These are phyloP conservation scores for Debaryomycetaceae sp. DNA, from an alignment of 1,139 yeast genomes.

Conservation along the genomic window DNA sequence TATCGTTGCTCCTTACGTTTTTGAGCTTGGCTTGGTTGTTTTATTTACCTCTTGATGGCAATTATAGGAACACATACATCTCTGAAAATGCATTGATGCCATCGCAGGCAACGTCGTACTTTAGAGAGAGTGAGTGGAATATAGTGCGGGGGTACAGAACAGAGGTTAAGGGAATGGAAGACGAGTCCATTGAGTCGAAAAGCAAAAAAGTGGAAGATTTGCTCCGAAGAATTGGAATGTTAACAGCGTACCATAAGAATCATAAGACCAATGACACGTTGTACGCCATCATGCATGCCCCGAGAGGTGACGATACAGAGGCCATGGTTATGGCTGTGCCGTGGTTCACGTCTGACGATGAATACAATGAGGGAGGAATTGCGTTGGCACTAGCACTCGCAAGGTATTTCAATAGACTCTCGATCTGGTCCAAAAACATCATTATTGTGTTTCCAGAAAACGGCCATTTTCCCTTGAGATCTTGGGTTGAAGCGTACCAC, in stretches of 20 bases:
- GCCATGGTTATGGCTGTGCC: constrained; percentile 92
- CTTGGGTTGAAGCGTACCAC: constrained; percentile 96
- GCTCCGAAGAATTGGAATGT: constrained; percentile 72
- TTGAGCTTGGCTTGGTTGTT: constrained; percentile 66
- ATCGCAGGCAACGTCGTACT: constrained; percentile 89
- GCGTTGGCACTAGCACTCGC: constrained; percentile 72
- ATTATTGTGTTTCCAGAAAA: constrained; percentile 81
- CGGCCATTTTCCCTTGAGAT: constrained; percentile 63
- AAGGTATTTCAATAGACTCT: constrained; percentile 77
- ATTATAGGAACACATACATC: constrained; percentile 77
- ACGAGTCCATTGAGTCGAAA: constrained; percentile 29
- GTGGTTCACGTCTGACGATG: constrained; percentile 62
- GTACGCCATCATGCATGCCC: constrained; percentile 86
- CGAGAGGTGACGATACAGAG: constrained; percentile 95
- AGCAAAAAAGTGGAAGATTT: constrained; percentile 51
- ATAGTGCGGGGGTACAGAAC: constrained; percentile 79
- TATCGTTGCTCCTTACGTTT: constrained; percentile 60
- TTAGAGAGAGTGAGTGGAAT: constrained; percentile 94
- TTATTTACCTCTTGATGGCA: constrained; percentile 76
- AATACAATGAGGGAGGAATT: constrained; percentile 74
- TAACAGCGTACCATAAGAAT: constrained; percentile 49
- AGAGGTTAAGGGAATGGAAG: constrained; percentile 44
- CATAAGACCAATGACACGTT: constrained; percentile 42
- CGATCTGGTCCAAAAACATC: constrained; percentile 94
- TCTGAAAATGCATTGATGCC: constrained; percentile 98